A percentile compares a stretch with the other conserved stretches of the same genome.
Evolutionary conservation across 176 grass and related monocot genomes (phyloP).

Genomic region (Avena eriantha): DNA sequence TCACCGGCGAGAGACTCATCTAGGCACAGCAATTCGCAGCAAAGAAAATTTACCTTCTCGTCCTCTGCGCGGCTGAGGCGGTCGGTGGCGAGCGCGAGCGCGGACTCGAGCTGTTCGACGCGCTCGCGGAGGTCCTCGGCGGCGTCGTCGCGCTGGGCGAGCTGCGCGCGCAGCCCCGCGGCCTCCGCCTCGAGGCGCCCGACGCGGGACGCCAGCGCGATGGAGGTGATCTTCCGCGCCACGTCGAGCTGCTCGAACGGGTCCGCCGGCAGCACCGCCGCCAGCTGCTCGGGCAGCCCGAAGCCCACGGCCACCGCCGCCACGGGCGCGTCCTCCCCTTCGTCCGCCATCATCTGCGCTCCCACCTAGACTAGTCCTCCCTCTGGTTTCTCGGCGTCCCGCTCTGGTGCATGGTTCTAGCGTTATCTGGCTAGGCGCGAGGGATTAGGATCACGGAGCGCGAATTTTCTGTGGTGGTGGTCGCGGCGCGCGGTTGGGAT

Average conservation of each 20-base stretch:
- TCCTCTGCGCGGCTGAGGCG: conserved; percentile 62
- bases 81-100: conserved; percentile 58
- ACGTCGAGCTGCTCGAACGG: conserved; percentile 96
- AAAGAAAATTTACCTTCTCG: conserved; percentile 60
- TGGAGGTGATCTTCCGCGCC: conserved; percentile 94
- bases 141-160: conserved; percentile 72
- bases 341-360: conserved; percentile 17
- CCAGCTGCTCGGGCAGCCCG: conserved; percentile 65
- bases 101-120: conserved; percentile 70
- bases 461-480: conserved; percentile 41
- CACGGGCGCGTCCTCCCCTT: conserved; percentile 17
- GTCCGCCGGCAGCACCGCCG: conserved; percentile 71
- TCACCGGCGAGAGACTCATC: no score
- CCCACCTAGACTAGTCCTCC: neutral
- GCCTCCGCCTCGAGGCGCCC: conserved; percentile 70
- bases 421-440: neutral
- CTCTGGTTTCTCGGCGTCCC: neutral
- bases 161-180: conserved; percentile 43
- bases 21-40: no score
- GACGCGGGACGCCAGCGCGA: conserved; percentile 76
- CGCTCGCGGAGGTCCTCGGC: conserved; percentile 75
- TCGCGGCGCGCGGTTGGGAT: neutral
- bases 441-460: conserved; percentile 31
- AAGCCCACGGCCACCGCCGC: conserved; percentile 43
- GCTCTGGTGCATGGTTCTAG: neutral